A percentile compares a stretch with the other conserved stretches of the same genome.
Conservation (phyloP, 441 rosid species). For the Flueggea neowawraea region DNA sequence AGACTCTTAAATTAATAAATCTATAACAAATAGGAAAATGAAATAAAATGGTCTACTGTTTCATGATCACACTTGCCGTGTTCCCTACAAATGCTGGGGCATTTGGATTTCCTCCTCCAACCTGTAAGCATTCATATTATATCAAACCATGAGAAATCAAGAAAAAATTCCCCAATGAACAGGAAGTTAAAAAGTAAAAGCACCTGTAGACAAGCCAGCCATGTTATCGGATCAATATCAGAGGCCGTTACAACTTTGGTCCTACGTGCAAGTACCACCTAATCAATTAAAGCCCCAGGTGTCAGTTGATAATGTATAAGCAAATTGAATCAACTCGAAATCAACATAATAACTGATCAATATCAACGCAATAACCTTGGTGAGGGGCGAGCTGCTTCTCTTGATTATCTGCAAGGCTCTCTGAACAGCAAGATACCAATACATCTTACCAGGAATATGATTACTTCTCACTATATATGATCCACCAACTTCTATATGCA, state of each 20-base stretch:
- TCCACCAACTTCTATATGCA: slow-evolving; percentile 40
- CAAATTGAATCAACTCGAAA: too few relatives aligned
- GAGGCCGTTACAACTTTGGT: slow-evolving; percentile 63
- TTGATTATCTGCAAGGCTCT: slow-evolving; percentile 73
- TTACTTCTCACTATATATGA: slow-evolving; percentile 54
- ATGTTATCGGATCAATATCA: slow-evolving; percentile 70
- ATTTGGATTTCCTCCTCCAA: slow-evolving; percentile 76
- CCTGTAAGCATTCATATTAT: slow-evolving; percentile 31
- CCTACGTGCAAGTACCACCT: slow-evolving; percentile 96
- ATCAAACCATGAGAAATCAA: not conserved
- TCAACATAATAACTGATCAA: too few relatives aligned
- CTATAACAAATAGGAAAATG: not conserved
- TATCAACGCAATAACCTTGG: slow-evolving; percentile 41
- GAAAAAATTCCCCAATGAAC: slow-evolving; percentile 1
- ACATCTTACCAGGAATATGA: slow-evolving; percentile 53
- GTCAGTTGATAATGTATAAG: not conserved
- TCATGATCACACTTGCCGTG: slow-evolving; percentile 51
- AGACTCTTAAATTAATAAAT: not conserved
- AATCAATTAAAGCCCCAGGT: slow-evolving; percentile 10
- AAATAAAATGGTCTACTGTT: not conserved
- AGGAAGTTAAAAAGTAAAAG: slow-evolving; percentile 4
- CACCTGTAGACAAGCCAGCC: slow-evolving; percentile 88
- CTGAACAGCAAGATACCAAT: slow-evolving; percentile 69
- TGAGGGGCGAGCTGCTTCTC: slow-evolving; percentile 51
- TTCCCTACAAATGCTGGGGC: slow-evolving; percentile 95